Base-by-base conservation (phyloP, 345 rosid species). In the Leavenworthia alabamica region DNA sequence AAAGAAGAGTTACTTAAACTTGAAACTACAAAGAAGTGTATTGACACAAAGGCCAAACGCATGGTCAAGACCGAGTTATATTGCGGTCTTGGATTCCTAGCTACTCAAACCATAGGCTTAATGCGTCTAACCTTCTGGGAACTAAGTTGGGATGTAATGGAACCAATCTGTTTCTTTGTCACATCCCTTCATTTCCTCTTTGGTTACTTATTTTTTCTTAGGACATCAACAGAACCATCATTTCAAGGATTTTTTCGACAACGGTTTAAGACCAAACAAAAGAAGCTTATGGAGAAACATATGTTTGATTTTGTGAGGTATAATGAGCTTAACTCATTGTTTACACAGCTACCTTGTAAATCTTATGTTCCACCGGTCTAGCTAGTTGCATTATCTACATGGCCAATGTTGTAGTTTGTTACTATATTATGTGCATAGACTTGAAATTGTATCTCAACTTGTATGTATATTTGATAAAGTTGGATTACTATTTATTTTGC, bases 111-210 rank as follows among this genome's bases (percentile, higher is more conserved):
- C 0, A 68, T 84, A 6, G 88, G 79, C 13, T 78, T 86, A 83
- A 82, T 92, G 89, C 83, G 96, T 78, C 86, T 92, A 5, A 92
- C 96, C 7, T 92, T 92, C 43, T 86, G 97, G 97, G 98, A 92
- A 64, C 83, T 89, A 4, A 81, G 84, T 10, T 92, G 95, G 98
- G 97, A 92, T 67, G 89, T 92, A 0, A 92, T 92, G 95, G 98
- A 92, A 62, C 98, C 97, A n/a, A 85, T 92, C 3, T 92, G 95
- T 73, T 89, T 89, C 83, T 89, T 85, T 22, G 77, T 73, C 41
- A 78, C 92, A 1, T 85, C 93, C 1, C 44, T 83, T 12, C 82
- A 89, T 66, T 86, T 77, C 29, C 71, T 79, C 54, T 41, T 72
- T 0, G 89, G 78, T 14, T 92, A 86, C 43, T 71, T 62, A 7